Percentiles rank a stretch among this genome's conserved stretches.
phyloP scores from a whole-genome alignment of 1,284 basidiomycete genomes.

The Irpex rosettiformis region DNA sequence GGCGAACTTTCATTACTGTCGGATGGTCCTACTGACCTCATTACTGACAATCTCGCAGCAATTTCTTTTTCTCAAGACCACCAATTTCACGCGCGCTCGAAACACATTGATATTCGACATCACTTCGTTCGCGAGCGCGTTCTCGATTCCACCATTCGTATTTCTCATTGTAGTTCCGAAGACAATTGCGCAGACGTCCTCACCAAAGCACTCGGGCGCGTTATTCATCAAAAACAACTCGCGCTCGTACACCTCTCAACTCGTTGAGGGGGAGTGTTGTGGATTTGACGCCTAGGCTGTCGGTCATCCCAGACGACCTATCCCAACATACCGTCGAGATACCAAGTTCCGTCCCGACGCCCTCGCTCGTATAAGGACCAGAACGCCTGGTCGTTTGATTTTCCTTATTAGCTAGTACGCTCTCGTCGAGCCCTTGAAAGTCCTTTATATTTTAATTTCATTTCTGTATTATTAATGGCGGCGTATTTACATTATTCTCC shows the following conservation, averaged over 20 bases:
- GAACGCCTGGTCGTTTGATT: too few relatives aligned
- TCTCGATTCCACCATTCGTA: slow-evolving; percentile 20
- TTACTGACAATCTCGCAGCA: slow-evolving; percentile 4
- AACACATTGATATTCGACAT: slow-evolving; percentile 36
- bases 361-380: too few relatives aligned
- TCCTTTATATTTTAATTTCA: too few relatives aligned
- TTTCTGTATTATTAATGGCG: too few relatives aligned
- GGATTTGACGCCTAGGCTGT: too few relatives aligned
- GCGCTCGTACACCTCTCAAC: slow-evolving; percentile 4
- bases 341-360: too few relatives aligned
- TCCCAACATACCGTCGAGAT: too few relatives aligned
- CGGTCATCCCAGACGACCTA: too few relatives aligned
- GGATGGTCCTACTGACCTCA: slow-evolving; percentile 7
- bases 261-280: slow-evolving; percentile 15
- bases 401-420: too few relatives aligned
- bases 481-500: too few relatives aligned
- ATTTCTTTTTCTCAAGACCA: slow-evolving; percentile 29
- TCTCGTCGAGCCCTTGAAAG: too few relatives aligned
- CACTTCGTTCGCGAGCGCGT: slow-evolving; percentile 33
- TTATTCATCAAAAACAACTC: not conserved
- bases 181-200: slow-evolving; percentile 38
- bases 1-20: slow-evolving; percentile 18
- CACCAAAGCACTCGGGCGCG: slow-evolving; percentile 34
- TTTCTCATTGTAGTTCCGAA: slow-evolving; percentile 26
- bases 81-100: slow-evolving; percentile 28